Conservation (phyloP, 345 rosid genomes). For the Rhizophora mangle region DNA sequence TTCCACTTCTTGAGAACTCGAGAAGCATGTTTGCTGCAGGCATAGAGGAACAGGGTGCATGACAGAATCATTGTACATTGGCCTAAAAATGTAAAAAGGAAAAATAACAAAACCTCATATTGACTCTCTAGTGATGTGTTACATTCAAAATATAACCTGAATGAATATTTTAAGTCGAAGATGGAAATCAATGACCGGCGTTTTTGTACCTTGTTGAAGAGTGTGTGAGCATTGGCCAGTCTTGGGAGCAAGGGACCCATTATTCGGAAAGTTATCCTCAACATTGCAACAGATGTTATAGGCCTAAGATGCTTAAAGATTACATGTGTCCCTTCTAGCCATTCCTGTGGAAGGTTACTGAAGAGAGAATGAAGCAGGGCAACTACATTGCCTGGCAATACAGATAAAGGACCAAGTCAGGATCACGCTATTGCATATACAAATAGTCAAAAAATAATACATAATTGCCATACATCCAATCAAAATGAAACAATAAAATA, state of each 20-base stretch:
- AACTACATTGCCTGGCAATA: slow-evolving; percentile 71
- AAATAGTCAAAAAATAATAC: neutral
- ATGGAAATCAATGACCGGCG: neutral
- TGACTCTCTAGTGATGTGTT: neutral
- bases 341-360: slow-evolving; percentile 96
- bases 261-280: slow-evolving; percentile 89
- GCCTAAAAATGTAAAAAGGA: neutral
- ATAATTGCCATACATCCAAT: neutral
- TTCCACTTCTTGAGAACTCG: neutral
- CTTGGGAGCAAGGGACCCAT: slow-evolving; percentile 97
- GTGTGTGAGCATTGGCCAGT: slow-evolving; percentile 82
- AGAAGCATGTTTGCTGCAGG: neutral
- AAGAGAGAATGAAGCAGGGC: slow-evolving; percentile 96
- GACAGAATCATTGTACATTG: neutral
- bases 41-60: neutral
- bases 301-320: slow-evolving; percentile 84
- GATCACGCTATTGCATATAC: slow-evolving; percentile 1
- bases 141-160: neutral
- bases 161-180: neutral
- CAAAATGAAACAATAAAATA: neutral
- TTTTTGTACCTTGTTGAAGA: slow-evolving; percentile 76
- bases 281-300: slow-evolving; percentile 86
- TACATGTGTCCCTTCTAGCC: slow-evolving; percentile 87
- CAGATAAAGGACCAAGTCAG: slow-evolving; percentile 20
- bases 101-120: neutral